Base-by-base conservation (phyloP, 2,329 filamentous ascomycete species). In the Zasmidium citrigriseum region DNA sequence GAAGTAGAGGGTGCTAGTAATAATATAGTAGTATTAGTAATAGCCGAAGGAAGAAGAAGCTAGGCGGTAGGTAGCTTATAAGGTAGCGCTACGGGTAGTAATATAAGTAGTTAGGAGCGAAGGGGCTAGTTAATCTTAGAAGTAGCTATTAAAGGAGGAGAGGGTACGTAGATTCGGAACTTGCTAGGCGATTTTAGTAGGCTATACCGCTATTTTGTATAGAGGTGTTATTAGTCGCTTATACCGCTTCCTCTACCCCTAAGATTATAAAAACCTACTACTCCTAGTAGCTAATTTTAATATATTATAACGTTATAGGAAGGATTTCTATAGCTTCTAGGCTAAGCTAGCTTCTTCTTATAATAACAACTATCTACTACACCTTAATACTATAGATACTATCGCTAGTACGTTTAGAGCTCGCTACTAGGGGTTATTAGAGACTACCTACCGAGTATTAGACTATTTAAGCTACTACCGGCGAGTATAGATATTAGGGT, bases 151-250 rank as follows among this genome's bases (percentile, higher is more conserved):
- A n/a, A 46, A 18, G 21, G 44, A 46, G 44, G 9, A 9, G 44
- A 7, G 21, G 44, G 44, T 46, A 46, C 44, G n/a, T 9, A n/a
- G 16, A 20, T 9, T 10, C n/a, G 7, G n/a, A 9, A 18, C 44
- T 18, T 10, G 7, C 9, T 7, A 20, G 44, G 16, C 44, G n/a
- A 10, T 46, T 50, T 50, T 50, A 25, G 47, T 50, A 25, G 23
- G 44, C 47, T 50, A 50, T 51, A 51, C 48, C 22, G 34, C 22
- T 18, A 51, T 29, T 51, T 51, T 51, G n/a, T n/a, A 22, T 51
- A 34, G 38, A 51, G 48, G 48, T 51, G 7, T 51, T 51, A 20
- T 51, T 38, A 27, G 9, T 18, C n/a, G 7, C 16, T n/a, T 10
- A 20, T 46, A 46, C 44, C 44, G n/a, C 44, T 18, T 46, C 9